A percentile compares a stretch with the other conserved stretches of the same genome.
These are phyloP conservation scores for Meyerozyma carpophila DNA, from an alignment of 1,139 yeast species.

Conservation along the genomic window DNA sequence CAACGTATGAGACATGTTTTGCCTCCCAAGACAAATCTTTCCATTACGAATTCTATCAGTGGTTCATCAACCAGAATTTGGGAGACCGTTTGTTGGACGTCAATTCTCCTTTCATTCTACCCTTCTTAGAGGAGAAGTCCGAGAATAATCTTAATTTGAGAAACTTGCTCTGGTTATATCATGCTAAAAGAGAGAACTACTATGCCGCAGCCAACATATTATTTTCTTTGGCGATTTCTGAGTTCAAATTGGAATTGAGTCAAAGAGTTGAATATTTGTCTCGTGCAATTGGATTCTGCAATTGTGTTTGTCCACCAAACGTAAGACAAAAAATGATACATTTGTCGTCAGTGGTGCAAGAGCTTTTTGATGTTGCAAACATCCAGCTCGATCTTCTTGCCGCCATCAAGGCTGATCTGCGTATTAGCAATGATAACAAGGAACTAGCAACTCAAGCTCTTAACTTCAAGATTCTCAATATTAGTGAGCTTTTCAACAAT, in stretches of 20 bases:
- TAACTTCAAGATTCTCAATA: constrained; percentile 59
- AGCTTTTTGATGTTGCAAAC: constrained; percentile 80
- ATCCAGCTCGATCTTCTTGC: constrained; percentile 78
- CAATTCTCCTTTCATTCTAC: constrained; percentile 74
- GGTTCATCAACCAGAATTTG: constrained; percentile 78
- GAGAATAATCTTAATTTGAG: constrained; percentile 65
- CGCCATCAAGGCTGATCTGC: constrained; percentile 52
- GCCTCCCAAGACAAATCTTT: constrained; percentile 72
- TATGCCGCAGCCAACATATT: constrained; percentile 81
- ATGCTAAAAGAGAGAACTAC: constrained; percentile 75
- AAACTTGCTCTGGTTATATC: constrained; percentile 82
- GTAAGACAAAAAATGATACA: constrained; percentile 72
- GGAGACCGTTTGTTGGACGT: constrained; percentile 74
- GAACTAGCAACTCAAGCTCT: constrained; percentile 49
- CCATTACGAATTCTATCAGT: constrained; percentile 88
- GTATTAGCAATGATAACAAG: constrained; percentile 46
- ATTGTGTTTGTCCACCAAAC: constrained; percentile 75
- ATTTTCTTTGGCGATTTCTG: constrained; percentile 67
- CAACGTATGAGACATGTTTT: constrained; percentile 71
- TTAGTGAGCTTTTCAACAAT: constrained; percentile 78
- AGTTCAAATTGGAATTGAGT: constrained; percentile 60
- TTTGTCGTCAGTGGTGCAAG: constrained; percentile 66
- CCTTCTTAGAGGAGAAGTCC: constrained; percentile 73
- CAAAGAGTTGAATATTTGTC: constrained; percentile 85
- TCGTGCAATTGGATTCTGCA: constrained; percentile 90